A percentile compares a stretch with the other conserved stretches of the same genome.
phyloP scores from a whole-genome alignment of 352 stramenopile genomes.

The Pythium chondricola region DNA sequence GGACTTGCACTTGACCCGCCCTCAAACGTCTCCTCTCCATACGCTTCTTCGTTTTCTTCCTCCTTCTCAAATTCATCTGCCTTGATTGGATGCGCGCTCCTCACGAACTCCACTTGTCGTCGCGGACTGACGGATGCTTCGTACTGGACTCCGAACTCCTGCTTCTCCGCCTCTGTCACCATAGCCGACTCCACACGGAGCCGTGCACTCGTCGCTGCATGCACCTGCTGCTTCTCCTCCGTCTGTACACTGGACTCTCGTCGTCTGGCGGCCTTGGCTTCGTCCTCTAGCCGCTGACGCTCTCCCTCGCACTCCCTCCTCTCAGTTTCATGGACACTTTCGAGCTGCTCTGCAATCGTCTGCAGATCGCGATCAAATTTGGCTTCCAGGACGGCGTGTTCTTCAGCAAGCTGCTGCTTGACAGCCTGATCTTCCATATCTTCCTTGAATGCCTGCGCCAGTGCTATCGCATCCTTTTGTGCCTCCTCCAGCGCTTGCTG shows the following conservation, averaged over 20 bases:
- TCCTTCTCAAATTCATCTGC: background rate
- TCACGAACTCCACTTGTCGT: too few species aligned
- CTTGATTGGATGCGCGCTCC: background rate
- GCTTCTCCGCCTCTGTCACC: constrained; percentile 15
- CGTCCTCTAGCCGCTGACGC: constrained; percentile 9
- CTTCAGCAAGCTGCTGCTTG: constrained; percentile 37
- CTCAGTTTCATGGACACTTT: constrained; percentile 29
- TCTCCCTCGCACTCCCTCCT: constrained; percentile 14
- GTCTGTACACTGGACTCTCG: constrained; percentile 52
- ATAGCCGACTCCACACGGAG: constrained; percentile 30
- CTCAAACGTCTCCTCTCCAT: constrained; percentile 41
- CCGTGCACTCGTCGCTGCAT: constrained; percentile 36
- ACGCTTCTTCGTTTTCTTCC: constrained; percentile 17
- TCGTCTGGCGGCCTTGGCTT: constrained; percentile 23
- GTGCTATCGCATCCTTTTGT: constrained; percentile 39
- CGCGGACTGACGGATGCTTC: too few species aligned
- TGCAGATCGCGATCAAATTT: constrained; percentile 48
- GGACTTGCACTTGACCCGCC: constrained; percentile 6
- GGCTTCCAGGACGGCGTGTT: constrained; percentile 38
- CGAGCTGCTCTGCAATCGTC: constrained; percentile 31
- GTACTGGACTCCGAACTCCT: constrained; percentile 14
- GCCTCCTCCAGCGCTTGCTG: constrained; percentile 41
- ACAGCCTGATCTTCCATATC: constrained; percentile 47
- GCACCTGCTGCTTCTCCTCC: constrained; percentile 16
- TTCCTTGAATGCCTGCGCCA: constrained; percentile 60